phyloP scores from a whole-genome alignment of 306 rosid species.

The Parietaria judaica region DNA sequence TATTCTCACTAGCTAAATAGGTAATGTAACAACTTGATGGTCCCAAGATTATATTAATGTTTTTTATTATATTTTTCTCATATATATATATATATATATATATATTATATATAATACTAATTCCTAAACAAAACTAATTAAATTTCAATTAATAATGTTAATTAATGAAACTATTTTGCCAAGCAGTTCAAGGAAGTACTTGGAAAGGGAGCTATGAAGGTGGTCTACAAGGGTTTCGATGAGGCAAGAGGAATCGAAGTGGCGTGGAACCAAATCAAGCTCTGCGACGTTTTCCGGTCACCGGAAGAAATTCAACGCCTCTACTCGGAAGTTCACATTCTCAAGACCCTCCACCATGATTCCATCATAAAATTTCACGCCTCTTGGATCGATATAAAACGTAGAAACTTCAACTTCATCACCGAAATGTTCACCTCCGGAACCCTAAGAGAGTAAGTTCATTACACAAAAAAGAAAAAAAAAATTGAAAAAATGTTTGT shows the following conservation, averaged over 20 bases:
- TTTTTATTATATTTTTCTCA: too few relatives aligned
- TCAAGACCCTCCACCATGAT: conserved; percentile 64
- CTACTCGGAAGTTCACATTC: conserved; percentile 87
- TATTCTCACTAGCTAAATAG: too few relatives aligned
- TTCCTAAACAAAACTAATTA: too few relatives aligned
- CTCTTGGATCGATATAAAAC: conserved; percentile 60
- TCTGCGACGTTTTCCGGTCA: conserved; percentile 58
- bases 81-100: too few relatives aligned
- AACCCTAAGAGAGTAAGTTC: conserved; percentile 73
- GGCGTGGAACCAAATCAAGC: conserved; percentile 88
- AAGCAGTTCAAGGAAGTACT: conserved; percentile 58
- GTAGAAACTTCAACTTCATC: conserved; percentile 78
- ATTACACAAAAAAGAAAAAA: not conserved
- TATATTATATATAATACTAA: too few relatives aligned
- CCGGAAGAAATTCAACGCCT: conserved; percentile 69
- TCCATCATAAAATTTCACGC: conserved; percentile 63
- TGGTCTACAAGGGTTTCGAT: conserved; percentile 73
- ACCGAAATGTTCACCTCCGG: conserved; percentile 93
- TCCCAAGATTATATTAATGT: too few relatives aligned
- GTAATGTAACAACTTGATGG: too few relatives aligned
- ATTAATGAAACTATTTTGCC: not conserved
- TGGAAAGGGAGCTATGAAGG: conserved; percentile 89
- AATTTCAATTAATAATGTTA: too few relatives aligned
- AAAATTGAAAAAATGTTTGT: too few relatives aligned
- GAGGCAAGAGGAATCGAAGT: conserved; percentile 72